Base-by-base conservation (phyloP, 2,329 filamentous ascomycete species). In the Scedosporium dehoogii region DNA sequence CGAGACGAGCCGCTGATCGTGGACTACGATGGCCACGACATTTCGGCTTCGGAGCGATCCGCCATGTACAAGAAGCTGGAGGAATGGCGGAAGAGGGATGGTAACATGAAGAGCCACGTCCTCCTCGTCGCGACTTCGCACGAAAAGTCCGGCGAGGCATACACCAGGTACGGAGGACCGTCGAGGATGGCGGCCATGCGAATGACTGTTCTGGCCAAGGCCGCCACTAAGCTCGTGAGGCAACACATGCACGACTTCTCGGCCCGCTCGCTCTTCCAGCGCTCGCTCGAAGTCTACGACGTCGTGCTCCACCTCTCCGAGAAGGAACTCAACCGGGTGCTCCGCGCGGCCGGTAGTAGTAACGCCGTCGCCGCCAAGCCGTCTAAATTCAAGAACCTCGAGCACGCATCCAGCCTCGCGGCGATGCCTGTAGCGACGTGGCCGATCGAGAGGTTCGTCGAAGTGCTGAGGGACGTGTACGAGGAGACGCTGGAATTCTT, bases 1-100 rank as follows among this genome's bases (percentile, higher is more conserved):
- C 85, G 90, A 29, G 80, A 86, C 6, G 87, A 92, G 61, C 89
- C 94, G 1, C 79, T 97, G 38, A 80, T 96, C 41, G 81, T 97
- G 27, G 91, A 97, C 72, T 82, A 91, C 27, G 61, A 60, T n/a
- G 42, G 56, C 25, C 58, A 63, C 10, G 58, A 51, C 6, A 62
- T 64, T 46, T 72, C 74, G 4, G 82, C 85, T 10, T 82, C 83
- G 6, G 84, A 89, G 33, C 80, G 88, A 10, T 76, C 83, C 38
- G 77, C 79, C 2, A 86, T 94, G 65, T 81, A 80, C 44, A 89
- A 86, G 3, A 85, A 88, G 21, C 87, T 97, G 63, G 85, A 91
- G 65, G 87, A 88, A 14, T 96, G 91, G 91, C 84, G 94, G 63
- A 91, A 89, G 66, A 86, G 94, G 61, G 94, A 99, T 69, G 92